Conservation (phyloP, 2,329 filamentous ascomycete genomes). For the Colletotrichum scovillei region DNA sequence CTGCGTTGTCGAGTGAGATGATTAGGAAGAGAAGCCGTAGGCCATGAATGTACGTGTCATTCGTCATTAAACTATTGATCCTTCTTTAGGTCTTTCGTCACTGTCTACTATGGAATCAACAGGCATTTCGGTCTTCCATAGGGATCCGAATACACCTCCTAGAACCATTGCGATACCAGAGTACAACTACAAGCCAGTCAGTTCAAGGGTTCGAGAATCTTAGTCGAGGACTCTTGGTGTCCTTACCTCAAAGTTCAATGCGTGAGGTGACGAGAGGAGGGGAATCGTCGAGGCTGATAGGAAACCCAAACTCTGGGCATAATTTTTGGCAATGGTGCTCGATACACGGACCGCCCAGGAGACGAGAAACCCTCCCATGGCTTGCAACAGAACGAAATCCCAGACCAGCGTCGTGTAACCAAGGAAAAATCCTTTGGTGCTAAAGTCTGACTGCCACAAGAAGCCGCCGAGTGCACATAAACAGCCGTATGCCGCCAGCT, state of each 20-base stretch:
- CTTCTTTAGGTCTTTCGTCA: not conserved
- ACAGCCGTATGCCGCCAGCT: slow-evolving; percentile 3
- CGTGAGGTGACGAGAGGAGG: not conserved
- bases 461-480: not conserved
- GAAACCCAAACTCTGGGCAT: not conserved
- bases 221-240: not conserved
- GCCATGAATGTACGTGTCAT: slow-evolving; percentile 9
- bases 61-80: not conserved
- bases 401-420: not conserved
- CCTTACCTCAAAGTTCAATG: not conserved
- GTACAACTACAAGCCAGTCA: not conserved
- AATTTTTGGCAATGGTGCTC: not conserved
- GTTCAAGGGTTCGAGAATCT: not conserved
- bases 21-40: not conserved
- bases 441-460: not conserved
- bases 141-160: not conserved
- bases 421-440: not conserved
- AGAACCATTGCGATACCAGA: not conserved
- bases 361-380: not conserved
- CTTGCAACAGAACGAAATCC: not conserved
- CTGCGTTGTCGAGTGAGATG: not conserved
- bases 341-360: not conserved
- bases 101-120: not conserved
- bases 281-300: not conserved
- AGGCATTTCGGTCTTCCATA: not conserved